Conservation (phyloP, 805 yeast species). For the Starmerella gropengiesseri region DNA sequence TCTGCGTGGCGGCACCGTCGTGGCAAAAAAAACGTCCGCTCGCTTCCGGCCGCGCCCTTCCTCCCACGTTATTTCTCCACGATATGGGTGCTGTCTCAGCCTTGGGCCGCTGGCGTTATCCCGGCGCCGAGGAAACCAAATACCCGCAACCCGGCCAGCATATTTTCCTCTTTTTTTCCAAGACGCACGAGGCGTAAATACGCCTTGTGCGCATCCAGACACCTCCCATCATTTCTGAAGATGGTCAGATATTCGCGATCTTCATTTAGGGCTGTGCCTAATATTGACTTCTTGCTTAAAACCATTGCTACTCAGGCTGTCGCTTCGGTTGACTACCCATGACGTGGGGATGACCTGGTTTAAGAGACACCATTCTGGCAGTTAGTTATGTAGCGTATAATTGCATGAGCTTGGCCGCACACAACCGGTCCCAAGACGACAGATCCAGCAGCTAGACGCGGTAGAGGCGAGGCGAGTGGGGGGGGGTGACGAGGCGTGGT, state of each 20-base stretch:
- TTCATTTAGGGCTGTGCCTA: slow-evolving; percentile 8
- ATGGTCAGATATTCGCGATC: neutral
- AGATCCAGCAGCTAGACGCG: no score
- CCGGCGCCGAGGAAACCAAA: neutral
- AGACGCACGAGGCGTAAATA: neutral
- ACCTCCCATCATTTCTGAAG: neutral
- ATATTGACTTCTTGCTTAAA: slow-evolving; percentile 59
- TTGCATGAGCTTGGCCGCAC: no score
- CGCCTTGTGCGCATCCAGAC: neutral
- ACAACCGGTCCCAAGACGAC: no score
- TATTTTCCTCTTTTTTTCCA: neutral
- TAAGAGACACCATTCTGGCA: slow-evolving; percentile 22
- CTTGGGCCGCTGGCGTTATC: neutral
- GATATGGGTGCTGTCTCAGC: neutral
- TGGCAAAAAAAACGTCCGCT: neutral
- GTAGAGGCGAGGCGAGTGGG: no score
- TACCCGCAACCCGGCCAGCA: neutral
- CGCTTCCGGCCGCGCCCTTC: neutral
- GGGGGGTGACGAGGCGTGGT: no score
- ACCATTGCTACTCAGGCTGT: slow-evolving; percentile 99
- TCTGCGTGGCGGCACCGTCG: neutral
- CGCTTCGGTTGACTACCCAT: slow-evolving; percentile 57
- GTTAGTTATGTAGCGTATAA: neutral
- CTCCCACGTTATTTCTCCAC: no score
- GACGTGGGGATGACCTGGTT: slow-evolving; percentile 92